These are phyloP conservation scores for Carex littledalei DNA, from an alignment of 176 grass and related monocot genomes.

Conservation along the genomic window DNA sequence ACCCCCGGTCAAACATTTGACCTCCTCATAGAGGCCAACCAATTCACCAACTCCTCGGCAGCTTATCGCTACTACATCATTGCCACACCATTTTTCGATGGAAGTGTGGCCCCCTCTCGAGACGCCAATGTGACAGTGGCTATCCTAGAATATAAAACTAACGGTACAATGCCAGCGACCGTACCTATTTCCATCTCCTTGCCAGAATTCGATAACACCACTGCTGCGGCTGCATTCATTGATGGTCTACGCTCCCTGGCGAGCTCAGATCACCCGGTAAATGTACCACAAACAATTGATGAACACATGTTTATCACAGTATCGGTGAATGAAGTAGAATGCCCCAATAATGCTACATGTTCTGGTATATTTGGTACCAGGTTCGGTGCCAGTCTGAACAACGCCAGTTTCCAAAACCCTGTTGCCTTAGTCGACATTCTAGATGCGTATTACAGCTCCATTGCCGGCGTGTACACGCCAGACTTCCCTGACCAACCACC, in stretches of 20 bases:
- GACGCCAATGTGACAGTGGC: slow-evolving; percentile 15
- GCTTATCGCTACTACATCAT: slow-evolving; percentile 31
- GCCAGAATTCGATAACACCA: background rate
- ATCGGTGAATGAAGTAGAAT: background rate
- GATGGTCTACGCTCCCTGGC: slow-evolving; percentile 4
- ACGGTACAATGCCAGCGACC: background rate
- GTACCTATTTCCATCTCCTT: background rate
- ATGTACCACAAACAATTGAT: slow-evolving; percentile 10
- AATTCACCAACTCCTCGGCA: slow-evolving; percentile 19
- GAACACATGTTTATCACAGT: background rate
- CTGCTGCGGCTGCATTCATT: background rate
- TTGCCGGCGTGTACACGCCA: slow-evolving; percentile 7
- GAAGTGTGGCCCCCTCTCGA: background rate
- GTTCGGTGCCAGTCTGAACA: slow-evolving; percentile 34
- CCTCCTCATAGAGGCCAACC: slow-evolving; percentile 44
- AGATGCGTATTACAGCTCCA: slow-evolving; percentile 44
- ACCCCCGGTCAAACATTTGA: slow-evolving; percentile 81
- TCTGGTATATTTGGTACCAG: background rate
- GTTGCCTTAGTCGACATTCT: slow-evolving; percentile 35
- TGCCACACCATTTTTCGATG: background rate
- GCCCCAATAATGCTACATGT: slow-evolving; percentile 11
- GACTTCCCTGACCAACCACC: slow-evolving; percentile 26
- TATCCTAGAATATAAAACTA: slow-evolving; percentile 26
- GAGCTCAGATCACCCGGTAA: background rate
- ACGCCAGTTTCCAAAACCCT: slow-evolving; percentile 52